These are phyloP conservation scores for Colletotrichum tofieldiae DNA, from an alignment of 2,329 filamentous ascomycete species.

Conservation along the genomic window DNA sequence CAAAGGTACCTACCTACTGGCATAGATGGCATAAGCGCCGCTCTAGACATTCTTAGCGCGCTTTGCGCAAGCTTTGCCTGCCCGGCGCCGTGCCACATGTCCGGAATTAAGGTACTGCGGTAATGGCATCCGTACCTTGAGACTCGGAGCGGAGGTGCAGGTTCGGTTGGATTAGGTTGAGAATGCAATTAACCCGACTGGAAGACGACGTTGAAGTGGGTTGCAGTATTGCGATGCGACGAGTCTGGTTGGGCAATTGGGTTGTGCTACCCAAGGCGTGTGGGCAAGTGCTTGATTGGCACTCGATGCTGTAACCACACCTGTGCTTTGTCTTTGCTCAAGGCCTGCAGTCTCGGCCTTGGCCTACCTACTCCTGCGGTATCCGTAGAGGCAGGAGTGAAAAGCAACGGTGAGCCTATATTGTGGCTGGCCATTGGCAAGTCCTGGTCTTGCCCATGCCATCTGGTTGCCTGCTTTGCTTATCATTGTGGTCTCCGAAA, in stretches of 20 bases:
- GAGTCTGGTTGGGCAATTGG: constrained; percentile 38
- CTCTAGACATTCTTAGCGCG: constrained; percentile 25
- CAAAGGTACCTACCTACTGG: background rate
- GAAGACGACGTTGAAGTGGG: constrained; percentile 28
- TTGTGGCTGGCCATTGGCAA: background rate
- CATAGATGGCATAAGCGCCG: constrained; percentile 20
- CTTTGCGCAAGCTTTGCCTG: constrained; percentile 21
- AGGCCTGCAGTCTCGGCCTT: constrained; percentile 5
- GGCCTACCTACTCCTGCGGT: background rate
- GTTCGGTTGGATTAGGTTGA: constrained; percentile 22
- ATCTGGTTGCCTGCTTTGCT: background rate
- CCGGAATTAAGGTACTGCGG: constrained; percentile 13
- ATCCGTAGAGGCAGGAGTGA: background rate
- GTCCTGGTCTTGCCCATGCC: background rate
- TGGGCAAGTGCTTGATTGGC: constrained; percentile 35
- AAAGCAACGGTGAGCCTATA: background rate
- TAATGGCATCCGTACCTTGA: constrained; percentile 17
- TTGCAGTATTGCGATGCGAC: background rate
- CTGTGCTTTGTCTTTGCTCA: background rate
- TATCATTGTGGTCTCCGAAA: background rate
- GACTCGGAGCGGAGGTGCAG: background rate
- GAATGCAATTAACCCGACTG: constrained; percentile 39
- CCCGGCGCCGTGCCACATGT: constrained; percentile 15
- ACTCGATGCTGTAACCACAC: constrained; percentile 27
- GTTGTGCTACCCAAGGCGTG: constrained; percentile 24